These are phyloP conservation scores for Bullera alba DNA, from an alignment of 768 basidiomycete species.

Conservation along the genomic window DNA sequence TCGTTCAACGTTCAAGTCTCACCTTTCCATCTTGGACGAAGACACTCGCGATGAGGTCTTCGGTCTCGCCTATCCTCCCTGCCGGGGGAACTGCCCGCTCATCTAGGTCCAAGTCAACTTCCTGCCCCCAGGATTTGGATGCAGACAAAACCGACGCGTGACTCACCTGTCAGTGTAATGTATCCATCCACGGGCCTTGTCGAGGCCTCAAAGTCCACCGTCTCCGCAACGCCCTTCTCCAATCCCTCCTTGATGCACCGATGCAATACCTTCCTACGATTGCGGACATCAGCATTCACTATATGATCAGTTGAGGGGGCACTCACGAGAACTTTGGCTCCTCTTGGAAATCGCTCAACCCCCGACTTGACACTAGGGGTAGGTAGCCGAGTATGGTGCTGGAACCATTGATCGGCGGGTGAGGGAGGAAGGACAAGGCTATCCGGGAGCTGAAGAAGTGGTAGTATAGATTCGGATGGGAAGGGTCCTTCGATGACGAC, in stretches of 20 bases:
- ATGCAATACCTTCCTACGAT: constrained; percentile 25
- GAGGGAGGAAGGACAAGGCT: constrained; percentile 38
- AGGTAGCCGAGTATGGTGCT: constrained; percentile 38
- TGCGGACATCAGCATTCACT: not conserved
- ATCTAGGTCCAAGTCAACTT: constrained; percentile 16
- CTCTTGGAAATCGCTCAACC: constrained; percentile 38
- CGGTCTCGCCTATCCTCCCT: constrained; percentile 43
- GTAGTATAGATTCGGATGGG: constrained; percentile 33
- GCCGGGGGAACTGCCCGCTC: constrained; percentile 40
- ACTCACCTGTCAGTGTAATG: constrained; percentile 43
- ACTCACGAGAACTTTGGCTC: constrained; percentile 38
- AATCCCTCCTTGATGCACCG: constrained; percentile 24
- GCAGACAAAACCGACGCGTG: not conserved
- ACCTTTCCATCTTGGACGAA: constrained; percentile 43
- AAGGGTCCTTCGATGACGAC: not conserved
- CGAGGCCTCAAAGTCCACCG: constrained; percentile 35
- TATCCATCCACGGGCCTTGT: constrained; percentile 41
- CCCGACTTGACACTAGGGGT: constrained; percentile 20
- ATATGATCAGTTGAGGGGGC: not conserved
- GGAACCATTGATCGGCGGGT: constrained; percentile 17
- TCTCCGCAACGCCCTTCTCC: constrained; percentile 16
- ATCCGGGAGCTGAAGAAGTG: constrained; percentile 26
- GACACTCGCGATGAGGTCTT: constrained; percentile 44
- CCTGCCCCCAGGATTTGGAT: not conserved
- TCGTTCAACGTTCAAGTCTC: constrained; percentile 3